phyloP scores from a whole-genome alignment of 2,329 filamentous ascomycete species.

The Colletotrichum endophyticum region DNA sequence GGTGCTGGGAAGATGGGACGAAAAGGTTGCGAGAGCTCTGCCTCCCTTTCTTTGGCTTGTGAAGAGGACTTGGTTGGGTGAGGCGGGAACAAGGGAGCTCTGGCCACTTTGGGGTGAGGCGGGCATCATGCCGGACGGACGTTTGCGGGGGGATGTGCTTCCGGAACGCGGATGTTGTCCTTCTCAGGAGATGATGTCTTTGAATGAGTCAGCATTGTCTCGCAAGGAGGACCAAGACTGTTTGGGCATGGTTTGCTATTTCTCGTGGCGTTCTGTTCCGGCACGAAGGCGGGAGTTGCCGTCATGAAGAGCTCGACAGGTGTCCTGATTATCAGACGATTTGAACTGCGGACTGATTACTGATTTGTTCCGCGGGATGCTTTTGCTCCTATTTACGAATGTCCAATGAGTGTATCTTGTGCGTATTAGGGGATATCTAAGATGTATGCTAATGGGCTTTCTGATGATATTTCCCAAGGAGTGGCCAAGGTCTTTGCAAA shows the following conservation, averaged over 20 bases:
- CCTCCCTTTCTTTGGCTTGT: not conserved
- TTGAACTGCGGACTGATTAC: not conserved
- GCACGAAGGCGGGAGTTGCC: not conserved
- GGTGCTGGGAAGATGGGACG: not conserved
- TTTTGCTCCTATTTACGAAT: not conserved
- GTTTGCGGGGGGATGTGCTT: not conserved
- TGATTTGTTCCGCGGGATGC: not conserved
- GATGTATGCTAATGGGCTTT: not conserved
- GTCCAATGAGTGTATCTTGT: not conserved
- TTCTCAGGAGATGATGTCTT: not conserved
- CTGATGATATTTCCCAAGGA: not conserved
- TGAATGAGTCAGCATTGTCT: not conserved
- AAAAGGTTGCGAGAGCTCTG: not conserved
- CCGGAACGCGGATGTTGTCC: not conserved
- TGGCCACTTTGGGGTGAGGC: not conserved
- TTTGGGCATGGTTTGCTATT: not conserved
- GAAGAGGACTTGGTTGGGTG: not conserved
- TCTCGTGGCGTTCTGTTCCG: not conserved
- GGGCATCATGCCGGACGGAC: not conserved
- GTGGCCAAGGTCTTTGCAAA: not conserved
- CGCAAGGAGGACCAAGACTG: not conserved
- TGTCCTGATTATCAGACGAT: not conserved
- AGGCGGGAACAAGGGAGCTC: not conserved
- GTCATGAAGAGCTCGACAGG: not conserved
- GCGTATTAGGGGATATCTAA: not conserved